Base-by-base conservation (phyloP, 1,284 basidiomycete genomes). In the Puccinia polysora region DNA sequence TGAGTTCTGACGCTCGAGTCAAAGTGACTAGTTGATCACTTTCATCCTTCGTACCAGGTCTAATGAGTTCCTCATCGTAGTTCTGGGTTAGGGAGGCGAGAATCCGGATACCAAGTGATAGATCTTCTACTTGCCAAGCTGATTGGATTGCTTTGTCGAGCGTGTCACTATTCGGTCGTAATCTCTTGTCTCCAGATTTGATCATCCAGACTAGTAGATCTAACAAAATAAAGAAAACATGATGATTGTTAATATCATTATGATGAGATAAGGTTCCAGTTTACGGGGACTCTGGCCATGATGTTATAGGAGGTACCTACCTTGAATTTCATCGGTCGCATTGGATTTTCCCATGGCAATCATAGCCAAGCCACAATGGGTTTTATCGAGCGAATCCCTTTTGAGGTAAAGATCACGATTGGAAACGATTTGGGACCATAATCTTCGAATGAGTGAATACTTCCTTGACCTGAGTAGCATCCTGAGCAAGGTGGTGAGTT, bases 321-420 rank as follows among this genome's bases (percentile, higher is more conserved):
- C 74, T 65, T 77, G 68, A 2, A 75, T 69, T 7, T 73, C 73
- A 1, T 65, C 64, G 12, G 73, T 40, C 5, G 74, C 75, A 10
- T 69, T 32, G 38, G 50, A 64, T 23, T 40, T 34, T 2, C 67
- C 76, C 32, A 74, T 36, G n/a, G 73, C 75, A 10, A 74, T 53
- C 14, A 77, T 55, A 1, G 74, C 73, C 14, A 77, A 47, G 10
- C 76, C 76, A 7, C 74, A 74, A 49, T 76, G 74, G 23, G 75
- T 67, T 30, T 60, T 59, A 38, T 64, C 73, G 8, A 65, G 5
- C 15, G 68, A 50, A 2, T 63, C 63, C 2, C 53, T 25, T 28
- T 74, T 67, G 20, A 77, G 59, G 25, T 63, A 77, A 6, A 74
- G 53, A 47, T 73, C 73, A 2, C 73, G 73, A 28, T 76, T 74